Percentiles rank a stretch among this genome's conserved stretches.
Evolutionary conservation across 2,329 filamentous ascomycete species (phyloP).

Genomic region (Zymoseptoria tritici): DNA sequence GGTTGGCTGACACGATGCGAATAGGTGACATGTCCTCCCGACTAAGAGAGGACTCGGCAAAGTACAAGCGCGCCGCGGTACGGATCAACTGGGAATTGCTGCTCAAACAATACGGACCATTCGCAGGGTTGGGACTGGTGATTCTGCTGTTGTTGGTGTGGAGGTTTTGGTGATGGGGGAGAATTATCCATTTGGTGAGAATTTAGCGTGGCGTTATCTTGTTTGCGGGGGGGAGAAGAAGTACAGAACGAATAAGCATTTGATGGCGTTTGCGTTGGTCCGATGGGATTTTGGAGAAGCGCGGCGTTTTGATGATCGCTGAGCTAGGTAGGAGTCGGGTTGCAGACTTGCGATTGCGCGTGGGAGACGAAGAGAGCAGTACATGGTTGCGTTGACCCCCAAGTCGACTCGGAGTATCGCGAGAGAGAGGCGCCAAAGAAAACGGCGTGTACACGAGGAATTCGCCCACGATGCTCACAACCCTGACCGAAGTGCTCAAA

Average conservation of each 20-base stretch:
- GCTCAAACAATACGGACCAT: slow-evolving; percentile 90
- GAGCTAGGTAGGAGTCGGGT: too few relatives aligned
- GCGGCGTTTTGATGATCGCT: too few relatives aligned
- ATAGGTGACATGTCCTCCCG: slow-evolving; percentile 43
- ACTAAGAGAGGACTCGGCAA: slow-evolving; percentile 84
- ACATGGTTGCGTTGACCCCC: too few relatives aligned
- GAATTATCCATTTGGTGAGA: not conserved
- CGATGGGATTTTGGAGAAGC: too few relatives aligned
- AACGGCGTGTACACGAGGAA: too few relatives aligned
- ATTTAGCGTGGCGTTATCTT: not conserved
- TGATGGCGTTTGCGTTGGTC: too few relatives aligned
- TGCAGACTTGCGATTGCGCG: too few relatives aligned
- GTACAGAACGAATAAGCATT: not conserved
- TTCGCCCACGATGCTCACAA: too few relatives aligned
- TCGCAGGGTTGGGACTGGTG: slow-evolving; percentile 72
- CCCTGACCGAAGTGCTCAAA: too few relatives aligned
- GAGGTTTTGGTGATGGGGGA: slow-evolving; percentile 66
- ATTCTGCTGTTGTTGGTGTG: slow-evolving; percentile 84
- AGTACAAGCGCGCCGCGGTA: slow-evolving; percentile 87
- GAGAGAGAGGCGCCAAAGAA: too few relatives aligned
- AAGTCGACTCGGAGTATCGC: too few relatives aligned
- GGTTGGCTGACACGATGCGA: not conserved
- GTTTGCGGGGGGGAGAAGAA: not conserved
- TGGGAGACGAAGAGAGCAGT: too few relatives aligned
- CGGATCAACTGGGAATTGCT: slow-evolving; percentile 97